Evolutionary conservation across 805 yeast species (phyloP).

Genomic region (Clavispora carvajalis): DNA sequence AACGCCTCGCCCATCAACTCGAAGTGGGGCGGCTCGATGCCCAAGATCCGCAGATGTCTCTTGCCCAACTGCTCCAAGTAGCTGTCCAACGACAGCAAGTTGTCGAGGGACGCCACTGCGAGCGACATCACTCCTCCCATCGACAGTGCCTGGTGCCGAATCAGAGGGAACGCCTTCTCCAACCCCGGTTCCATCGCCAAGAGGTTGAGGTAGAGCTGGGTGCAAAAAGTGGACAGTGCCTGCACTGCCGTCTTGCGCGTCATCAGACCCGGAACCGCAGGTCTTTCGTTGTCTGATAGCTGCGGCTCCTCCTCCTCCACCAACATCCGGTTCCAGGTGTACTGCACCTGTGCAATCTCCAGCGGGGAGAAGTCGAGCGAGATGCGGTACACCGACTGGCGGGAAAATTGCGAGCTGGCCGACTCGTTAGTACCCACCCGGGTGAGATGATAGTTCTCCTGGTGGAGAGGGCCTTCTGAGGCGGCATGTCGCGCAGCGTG

Average conservation of each 20-base stretch:
- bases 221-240: slow-evolving; percentile 57
- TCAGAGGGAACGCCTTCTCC: slow-evolving; percentile 65
- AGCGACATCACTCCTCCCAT: slow-evolving; percentile 74
- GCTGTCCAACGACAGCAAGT: slow-evolving; percentile 51
- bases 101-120: slow-evolving; percentile 61
- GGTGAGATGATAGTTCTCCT: slow-evolving; percentile 20
- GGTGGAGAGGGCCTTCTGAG: neutral
- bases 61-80: slow-evolving; percentile 63
- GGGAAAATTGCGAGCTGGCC: slow-evolving; percentile 17
- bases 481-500: neutral
- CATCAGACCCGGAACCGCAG: neutral
- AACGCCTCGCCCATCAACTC: slow-evolving; percentile 72
- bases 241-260: slow-evolving; percentile 9
- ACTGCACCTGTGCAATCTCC: slow-evolving; percentile 42
- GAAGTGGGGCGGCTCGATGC: slow-evolving; percentile 63
- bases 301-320: slow-evolving; percentile 24
- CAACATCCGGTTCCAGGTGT: slow-evolving; percentile 38
- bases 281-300: neutral
- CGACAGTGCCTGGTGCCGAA: slow-evolving; percentile 72
- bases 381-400: slow-evolving; percentile 15
- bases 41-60: slow-evolving; percentile 69
- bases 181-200: slow-evolving; percentile 55
- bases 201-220: slow-evolving; percentile 70
- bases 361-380: slow-evolving; percentile 13
- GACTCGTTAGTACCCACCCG: slow-evolving; percentile 21